These are phyloP conservation scores for Alloascoidea africana DNA, from an alignment of 805 yeast species.

Conservation along the genomic window DNA sequence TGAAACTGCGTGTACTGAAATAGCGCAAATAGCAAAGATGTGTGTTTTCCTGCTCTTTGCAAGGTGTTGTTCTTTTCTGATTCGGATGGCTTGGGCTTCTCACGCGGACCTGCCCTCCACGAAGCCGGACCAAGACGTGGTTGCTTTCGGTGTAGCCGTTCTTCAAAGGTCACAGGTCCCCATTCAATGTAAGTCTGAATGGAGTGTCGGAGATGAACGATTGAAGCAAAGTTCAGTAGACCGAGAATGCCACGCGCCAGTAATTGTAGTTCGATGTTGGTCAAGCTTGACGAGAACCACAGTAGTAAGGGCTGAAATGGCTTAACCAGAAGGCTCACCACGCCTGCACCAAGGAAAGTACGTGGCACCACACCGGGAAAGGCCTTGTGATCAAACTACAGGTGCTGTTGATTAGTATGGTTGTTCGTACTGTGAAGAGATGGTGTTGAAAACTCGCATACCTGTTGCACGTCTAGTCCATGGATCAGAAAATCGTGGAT, in stretches of 20 bases:
- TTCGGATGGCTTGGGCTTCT: constrained; percentile 5
- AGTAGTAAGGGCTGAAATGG: constrained; percentile 16
- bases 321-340: constrained; percentile 31
- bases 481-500: constrained; percentile 61
- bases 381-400: constrained; percentile 57
- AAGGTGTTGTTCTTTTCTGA: constrained; percentile 8
- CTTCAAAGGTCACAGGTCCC: no score
- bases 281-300: constrained; percentile 9
- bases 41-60: constrained; percentile 4
- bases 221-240: constrained; percentile 34
- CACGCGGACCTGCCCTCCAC: neutral
- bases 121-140: neutral
- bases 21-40: constrained; percentile 36
- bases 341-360: constrained; percentile 59
- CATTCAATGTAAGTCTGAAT: constrained; percentile 10
- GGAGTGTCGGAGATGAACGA: constrained; percentile 34
- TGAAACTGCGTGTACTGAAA: constrained; percentile 65
- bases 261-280: constrained; percentile 37
- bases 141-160: neutral
- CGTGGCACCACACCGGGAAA: constrained; percentile 90
- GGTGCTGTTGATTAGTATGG: constrained; percentile 7
- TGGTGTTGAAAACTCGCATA: constrained; percentile 1
- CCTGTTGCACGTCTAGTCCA: constrained; percentile 28
- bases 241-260: constrained; percentile 50
- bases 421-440: neutral